These are phyloP conservation scores for Corylus avellana DNA, from an alignment of 306 rosid genomes.

Conservation along the genomic window DNA sequence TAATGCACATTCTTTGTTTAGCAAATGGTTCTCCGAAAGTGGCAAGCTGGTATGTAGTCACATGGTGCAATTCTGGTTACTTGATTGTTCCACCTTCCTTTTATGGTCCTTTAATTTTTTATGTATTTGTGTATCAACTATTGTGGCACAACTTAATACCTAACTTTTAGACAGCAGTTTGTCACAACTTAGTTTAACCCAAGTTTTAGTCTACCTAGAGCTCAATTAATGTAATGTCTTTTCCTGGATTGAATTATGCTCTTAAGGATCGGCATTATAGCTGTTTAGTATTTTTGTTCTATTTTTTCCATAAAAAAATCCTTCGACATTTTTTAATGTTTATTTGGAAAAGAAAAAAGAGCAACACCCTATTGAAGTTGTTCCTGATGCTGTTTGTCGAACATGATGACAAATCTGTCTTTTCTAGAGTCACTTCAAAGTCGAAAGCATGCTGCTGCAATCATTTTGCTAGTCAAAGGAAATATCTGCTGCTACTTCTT, in stretches of 20 bases:
- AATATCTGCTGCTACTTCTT: neutral
- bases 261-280: neutral
- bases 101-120: slow-evolving; percentile 3
- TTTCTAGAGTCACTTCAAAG: too few relatives aligned
- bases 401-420: too few relatives aligned
- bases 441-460: too few relatives aligned
- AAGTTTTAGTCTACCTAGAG: neutral
- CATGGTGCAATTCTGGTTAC: slow-evolving; percentile 21
- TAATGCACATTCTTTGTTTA: slow-evolving; percentile 97
- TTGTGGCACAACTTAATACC: neutral
- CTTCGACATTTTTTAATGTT: neutral
- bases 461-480: too few relatives aligned
- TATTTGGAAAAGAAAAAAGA: neutral
- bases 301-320: neutral
- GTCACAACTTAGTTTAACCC: neutral
- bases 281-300: too few relatives aligned
- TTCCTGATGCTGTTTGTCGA: neutral
- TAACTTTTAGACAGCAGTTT: neutral
- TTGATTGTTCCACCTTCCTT: slow-evolving; percentile 6
- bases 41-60: slow-evolving; percentile 85
- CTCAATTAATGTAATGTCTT: neutral
- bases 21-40: slow-evolving; percentile 99
- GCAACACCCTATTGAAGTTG: neutral
- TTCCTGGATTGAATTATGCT: neutral
- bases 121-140: neutral